These are phyloP conservation scores for Penicillium silybi DNA, from an alignment of 495 filamentous ascomycete genomes.

Conservation along the genomic window DNA sequence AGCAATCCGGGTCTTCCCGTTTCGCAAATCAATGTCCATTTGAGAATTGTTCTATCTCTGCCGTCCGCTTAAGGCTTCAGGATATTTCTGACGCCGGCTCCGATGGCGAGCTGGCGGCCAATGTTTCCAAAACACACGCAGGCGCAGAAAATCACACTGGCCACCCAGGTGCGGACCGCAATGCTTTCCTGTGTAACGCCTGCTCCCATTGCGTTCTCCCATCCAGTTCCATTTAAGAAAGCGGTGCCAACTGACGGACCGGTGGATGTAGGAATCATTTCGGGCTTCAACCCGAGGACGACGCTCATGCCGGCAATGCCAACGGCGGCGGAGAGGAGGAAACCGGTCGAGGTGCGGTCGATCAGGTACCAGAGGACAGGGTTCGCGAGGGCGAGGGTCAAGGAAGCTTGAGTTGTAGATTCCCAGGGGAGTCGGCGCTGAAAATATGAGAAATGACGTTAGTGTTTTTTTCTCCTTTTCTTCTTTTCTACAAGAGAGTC, in stretches of 20 bases:
- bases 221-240: slow-evolving; percentile 30
- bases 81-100: slow-evolving; percentile 18
- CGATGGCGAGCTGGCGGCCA: slow-evolving; percentile 69
- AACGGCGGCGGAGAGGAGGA: slow-evolving; percentile 68
- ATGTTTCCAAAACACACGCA: slow-evolving; percentile 97
- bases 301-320: slow-evolving; percentile 67
- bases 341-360: slow-evolving; percentile 82
- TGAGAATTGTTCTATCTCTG: background rate
- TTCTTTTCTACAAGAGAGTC: background rate
- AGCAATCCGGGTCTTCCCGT: background rate
- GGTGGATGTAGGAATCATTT: slow-evolving; percentile 61
- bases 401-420: slow-evolving; percentile 86
- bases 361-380: slow-evolving; percentile 95
- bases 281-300: slow-evolving; percentile 68
- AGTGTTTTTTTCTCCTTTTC: background rate
- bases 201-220: slow-evolving; percentile 45
- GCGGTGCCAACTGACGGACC: slow-evolving; percentile 41
- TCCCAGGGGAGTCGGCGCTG: slow-evolving; percentile 86
- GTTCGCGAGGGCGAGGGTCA: slow-evolving; percentile 88
- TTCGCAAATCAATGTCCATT: background rate
- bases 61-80: slow-evolving; percentile 16
- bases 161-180: slow-evolving; percentile 79
- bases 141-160: slow-evolving; percentile 89
- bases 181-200: slow-evolving; percentile 69
- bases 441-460: slow-evolving; percentile 14